Evolutionary conservation across 768 basidiomycete species (phyloP).

Genomic region (Tylopilus plumbeoviolaceoides): DNA sequence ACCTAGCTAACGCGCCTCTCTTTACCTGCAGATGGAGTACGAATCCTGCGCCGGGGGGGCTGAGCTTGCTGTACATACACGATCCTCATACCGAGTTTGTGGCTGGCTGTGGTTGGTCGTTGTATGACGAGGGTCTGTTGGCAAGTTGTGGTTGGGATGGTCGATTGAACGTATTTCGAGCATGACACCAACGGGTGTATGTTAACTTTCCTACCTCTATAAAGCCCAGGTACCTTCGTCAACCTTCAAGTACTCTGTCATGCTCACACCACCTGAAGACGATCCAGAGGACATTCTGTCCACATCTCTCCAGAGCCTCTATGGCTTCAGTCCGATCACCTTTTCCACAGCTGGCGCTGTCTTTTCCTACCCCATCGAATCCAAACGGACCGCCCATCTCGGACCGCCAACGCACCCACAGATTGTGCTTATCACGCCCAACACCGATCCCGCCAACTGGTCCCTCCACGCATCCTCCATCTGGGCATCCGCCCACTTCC

Average conservation of each 20-base stretch:
- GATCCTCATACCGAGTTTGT: conserved; percentile 94
- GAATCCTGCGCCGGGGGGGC: conserved; percentile 44
- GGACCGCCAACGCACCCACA: conserved; percentile 2
- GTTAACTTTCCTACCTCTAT: no score
- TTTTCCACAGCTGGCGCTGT: conserved; percentile 51
- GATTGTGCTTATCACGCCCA: conserved; percentile 54
- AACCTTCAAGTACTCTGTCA: background rate
- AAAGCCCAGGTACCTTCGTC: no score
- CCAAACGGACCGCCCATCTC: conserved; percentile 13
- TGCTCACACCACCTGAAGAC: background rate
- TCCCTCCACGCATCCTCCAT: conserved; percentile 72
- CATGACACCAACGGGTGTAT: conserved; percentile 26
- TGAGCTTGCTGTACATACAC: conserved; percentile 65
- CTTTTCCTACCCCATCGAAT: conserved; percentile 42
- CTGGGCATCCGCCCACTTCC: conserved; percentile 64
- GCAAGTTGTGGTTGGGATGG: conserved; percentile 60
- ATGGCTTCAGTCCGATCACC: conserved; percentile 58
- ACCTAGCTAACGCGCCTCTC: background rate
- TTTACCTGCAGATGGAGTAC: conserved; percentile 63
- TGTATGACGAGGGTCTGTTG: conserved; percentile 82
- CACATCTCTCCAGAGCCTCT: conserved; percentile 57
- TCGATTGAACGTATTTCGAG: conserved; percentile 65
- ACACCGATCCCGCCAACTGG: conserved; percentile 69
- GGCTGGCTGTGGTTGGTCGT: conserved; percentile 86
- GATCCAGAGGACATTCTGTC: conserved; percentile 69